Conservation (phyloP, 805 yeast genomes). For the Pichia californica region DNA sequence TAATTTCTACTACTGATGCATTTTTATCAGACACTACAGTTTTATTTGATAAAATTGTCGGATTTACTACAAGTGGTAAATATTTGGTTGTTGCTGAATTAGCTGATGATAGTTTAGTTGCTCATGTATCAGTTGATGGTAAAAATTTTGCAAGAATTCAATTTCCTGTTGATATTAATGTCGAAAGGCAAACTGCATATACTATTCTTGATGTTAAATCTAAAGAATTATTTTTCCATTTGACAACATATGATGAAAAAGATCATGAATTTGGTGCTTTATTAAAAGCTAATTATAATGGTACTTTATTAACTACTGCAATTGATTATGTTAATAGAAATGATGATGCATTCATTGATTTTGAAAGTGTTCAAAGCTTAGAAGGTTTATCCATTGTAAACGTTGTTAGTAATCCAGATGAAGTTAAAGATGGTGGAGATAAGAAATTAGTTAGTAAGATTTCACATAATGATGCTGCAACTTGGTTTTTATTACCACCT, state of each 20-base stretch:
- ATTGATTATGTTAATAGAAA: slow-evolving; percentile 72
- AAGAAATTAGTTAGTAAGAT: slow-evolving; percentile 67
- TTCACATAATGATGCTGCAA: slow-evolving; percentile 87
- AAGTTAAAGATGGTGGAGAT: slow-evolving; percentile 26
- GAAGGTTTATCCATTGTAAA: slow-evolving; percentile 83
- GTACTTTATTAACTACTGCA: slow-evolving; percentile 74
- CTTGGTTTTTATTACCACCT: slow-evolving; percentile 69
- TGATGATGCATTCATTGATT: slow-evolving; percentile 72
- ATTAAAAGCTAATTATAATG: slow-evolving; percentile 85
- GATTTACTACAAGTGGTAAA: slow-evolving; percentile 65
- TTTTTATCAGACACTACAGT: slow-evolving; percentile 36
- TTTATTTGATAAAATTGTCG: slow-evolving; percentile 55
- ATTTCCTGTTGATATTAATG: slow-evolving; percentile 62
- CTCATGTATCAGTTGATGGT: slow-evolving; percentile 78
- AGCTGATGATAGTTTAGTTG: slow-evolving; percentile 45
- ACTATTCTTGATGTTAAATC: slow-evolving; percentile 72
- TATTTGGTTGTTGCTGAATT: slow-evolving; percentile 68
- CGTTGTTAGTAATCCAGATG: slow-evolving; percentile 50
- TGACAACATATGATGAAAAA: slow-evolving; percentile 51
- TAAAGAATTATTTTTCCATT: slow-evolving; percentile 73
- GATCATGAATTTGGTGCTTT: slow-evolving; percentile 68
- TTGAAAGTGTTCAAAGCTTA: slow-evolving; percentile 71
- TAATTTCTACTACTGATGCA: slow-evolving; percentile 47
- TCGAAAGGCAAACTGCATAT: slow-evolving; percentile 61
- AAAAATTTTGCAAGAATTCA: slow-evolving; percentile 64